These are phyloP conservation scores for Aspergillus eucalypticola DNA, from an alignment of 2,329 filamentous ascomycete genomes.

Conservation along the genomic window DNA sequence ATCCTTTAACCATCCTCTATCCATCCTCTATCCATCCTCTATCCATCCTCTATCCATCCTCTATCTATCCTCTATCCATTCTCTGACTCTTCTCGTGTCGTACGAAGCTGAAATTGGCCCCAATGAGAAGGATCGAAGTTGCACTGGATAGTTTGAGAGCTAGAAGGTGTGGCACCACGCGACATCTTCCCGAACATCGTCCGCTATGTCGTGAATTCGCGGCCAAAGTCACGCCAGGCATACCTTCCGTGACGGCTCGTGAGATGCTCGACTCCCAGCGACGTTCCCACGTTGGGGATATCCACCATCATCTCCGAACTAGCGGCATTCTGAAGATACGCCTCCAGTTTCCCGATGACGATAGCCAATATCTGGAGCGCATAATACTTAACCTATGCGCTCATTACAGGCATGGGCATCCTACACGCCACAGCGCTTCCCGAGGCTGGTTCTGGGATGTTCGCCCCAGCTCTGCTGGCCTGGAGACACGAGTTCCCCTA, in stretches of 20 bases:
- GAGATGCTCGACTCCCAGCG: not conserved
- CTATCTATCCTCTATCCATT: no score
- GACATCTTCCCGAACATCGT: not conserved
- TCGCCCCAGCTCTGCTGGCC: constrained; percentile 31
- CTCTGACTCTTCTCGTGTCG: no score
- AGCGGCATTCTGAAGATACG: constrained; percentile 41
- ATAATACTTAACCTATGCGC: constrained; percentile 38
- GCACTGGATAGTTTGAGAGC: no score
- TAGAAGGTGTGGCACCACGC: no score
- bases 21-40: no score
- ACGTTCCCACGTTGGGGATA: not conserved
- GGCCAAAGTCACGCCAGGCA: not conserved
- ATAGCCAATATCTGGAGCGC: constrained; percentile 38
- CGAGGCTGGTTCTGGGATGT: constrained; percentile 51
- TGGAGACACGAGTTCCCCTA: constrained; percentile 34
- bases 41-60: no score
- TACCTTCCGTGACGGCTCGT: not conserved
- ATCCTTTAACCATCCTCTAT: no score
- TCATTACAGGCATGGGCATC: constrained; percentile 38
- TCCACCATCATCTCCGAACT: not conserved
- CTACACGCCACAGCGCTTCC: constrained; percentile 45
- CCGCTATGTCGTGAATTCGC: not conserved
- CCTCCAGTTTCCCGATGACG: constrained; percentile 34
- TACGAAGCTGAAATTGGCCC: no score
- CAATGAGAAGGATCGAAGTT: no score